Base-by-base conservation (phyloP, 2,329 filamentous ascomycete species). In the Botrytis aclada region DNA sequence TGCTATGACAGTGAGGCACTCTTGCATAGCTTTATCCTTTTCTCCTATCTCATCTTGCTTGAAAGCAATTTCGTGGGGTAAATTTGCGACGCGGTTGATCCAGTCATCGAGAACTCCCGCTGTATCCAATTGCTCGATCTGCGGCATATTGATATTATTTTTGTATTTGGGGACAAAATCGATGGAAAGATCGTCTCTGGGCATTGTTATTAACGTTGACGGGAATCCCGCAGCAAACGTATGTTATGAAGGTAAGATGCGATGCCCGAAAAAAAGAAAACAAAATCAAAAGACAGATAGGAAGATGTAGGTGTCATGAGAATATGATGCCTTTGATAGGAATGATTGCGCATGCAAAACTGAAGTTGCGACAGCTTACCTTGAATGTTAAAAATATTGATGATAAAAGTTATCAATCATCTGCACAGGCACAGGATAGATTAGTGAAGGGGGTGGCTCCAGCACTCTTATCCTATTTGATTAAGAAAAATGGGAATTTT, bases 31-130 rank as follows among this genome's bases (percentile, higher is more conserved):
- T 67, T 88, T 87, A 81, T 97, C 93, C 82, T 95, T 95, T 80
- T 93, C 91, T 79, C 90, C 86, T 75, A 95, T 93, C 83, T 96
- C 93, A 80, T 95, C 93, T 79, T 95, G 91, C 75, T 95, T 87
- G 83, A 95, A 94, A 32, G 91, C 90, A 74, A 96, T 90, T 83
- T 96, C 93, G 75, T 93, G 92, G 75, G 93, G 93, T 41, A 95
- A 86, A 79, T 96, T 96, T 78, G 92, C 90, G 32, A 92, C 91
- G 83, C 84, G 86, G 81, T 91, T 89, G 80, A 91, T 89, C 86
- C 92, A 95, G 81, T 94, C 92, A 81, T 95, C 92, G 78, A 95
- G 88, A 79, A 94, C 90, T 76, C 91, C 85, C 72, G 91, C 86
- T 73, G 88, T 88, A 78, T 91, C 89, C 81, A 89, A 85, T 74